These are phyloP conservation scores for Hypoxylon sp. DNA, from an alignment of 2,329 filamentous ascomycete genomes.

Conservation along the genomic window DNA sequence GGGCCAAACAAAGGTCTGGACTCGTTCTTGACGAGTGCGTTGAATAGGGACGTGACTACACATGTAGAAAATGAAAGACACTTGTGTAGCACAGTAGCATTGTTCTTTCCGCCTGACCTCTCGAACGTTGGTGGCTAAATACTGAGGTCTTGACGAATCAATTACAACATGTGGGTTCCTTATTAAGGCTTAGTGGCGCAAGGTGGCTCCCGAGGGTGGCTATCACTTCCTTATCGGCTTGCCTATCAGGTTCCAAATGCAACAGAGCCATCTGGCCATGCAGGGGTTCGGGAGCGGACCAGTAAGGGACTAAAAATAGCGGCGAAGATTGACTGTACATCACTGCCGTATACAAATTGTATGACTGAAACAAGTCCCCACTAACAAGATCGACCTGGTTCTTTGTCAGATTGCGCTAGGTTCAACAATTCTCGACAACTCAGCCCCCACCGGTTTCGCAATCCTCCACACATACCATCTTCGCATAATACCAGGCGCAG, in stretches of 20 bases:
- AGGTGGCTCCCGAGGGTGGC: slow-evolving; percentile 17
- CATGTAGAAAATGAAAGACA: slow-evolving; percentile 11
- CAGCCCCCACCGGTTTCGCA: slow-evolving; percentile 20
- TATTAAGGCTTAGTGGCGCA: slow-evolving; percentile 30
- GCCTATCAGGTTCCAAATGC: slow-evolving; percentile 3
- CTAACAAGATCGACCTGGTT: slow-evolving; percentile 17
- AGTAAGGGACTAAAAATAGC: slow-evolving; percentile 34
- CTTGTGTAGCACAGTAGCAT: slow-evolving; percentile 22
- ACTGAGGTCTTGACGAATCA: slow-evolving; percentile 32
- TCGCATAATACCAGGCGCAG: slow-evolving; percentile 28
- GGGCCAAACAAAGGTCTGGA: slow-evolving; percentile 18
- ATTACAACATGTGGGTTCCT: slow-evolving; percentile 41
- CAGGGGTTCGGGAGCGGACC: slow-evolving; percentile 28
- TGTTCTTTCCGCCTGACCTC: slow-evolving; percentile 22
- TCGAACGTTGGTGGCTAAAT: slow-evolving; percentile 5
- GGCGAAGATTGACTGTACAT: slow-evolving; percentile 35
- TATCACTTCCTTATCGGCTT: slow-evolving; percentile 30
- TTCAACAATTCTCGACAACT: slow-evolving; percentile 12
- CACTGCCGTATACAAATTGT: slow-evolving; percentile 2
- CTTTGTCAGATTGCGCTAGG: slow-evolving; percentile 1
- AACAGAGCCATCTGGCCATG: slow-evolving; percentile 25
- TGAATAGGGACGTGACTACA: slow-evolving; percentile 25
- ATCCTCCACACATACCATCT: slow-evolving; percentile 16
- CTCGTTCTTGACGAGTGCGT: not conserved
- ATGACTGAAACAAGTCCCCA: slow-evolving; percentile 13